Base-by-base conservation (phyloP, 495 filamentous ascomycete genomes). In the Cladorrhinum samala region DNA sequence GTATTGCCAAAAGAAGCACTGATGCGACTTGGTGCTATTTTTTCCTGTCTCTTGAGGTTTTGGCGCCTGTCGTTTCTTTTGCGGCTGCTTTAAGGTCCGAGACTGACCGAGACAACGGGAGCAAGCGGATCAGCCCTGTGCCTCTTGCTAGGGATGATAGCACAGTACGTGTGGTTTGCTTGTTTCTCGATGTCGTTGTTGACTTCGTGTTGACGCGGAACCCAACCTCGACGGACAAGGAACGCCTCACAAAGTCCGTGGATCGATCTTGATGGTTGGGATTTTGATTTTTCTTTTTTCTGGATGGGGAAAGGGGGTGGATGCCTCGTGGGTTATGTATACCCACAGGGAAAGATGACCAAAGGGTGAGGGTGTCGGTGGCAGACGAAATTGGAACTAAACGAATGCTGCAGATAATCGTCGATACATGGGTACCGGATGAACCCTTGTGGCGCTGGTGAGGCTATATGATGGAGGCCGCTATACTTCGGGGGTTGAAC, bases 241-340 rank as follows among this genome's bases (percentile, higher is more conserved):
- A n/a, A n/a, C n/a, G n/a, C n/a, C n/a, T n/a, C n/a, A n/a, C 20
- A 45, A 38, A n/a, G 27, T 1, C 9, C 44, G 40, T 13, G 23
- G 30, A n/a, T 45, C 23, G 21, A 42, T 54, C 39, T 46, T n/a
- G 52, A 11, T 17, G 13, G 37, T 17, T 46, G 18, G 27, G 2
- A n/a, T 24, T 17, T 19, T 19, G 17, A n/a, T 27, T 25, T 4
- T 19, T 25, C 30, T 43, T 18, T 50, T 48, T 54, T 49, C 40
- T 51, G 39, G 27, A 49, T 38, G 45, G 44, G 49, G 23, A 52
- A 36, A 27, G 48, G 36, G n/a, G 46, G 54, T 13, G 57, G 50
- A 41, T 46, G 27, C 38, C 49, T 58, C 38, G 57, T 51, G 55
- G 60, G 48, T 66, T 66, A 63, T 63, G 60, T 66, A 61, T 49